Percentiles rank a stretch among this genome's conserved stretches.
phyloP scores from a whole-genome alignment of 257 asterid species.

The Nicotiana obtusifolia region DNA sequence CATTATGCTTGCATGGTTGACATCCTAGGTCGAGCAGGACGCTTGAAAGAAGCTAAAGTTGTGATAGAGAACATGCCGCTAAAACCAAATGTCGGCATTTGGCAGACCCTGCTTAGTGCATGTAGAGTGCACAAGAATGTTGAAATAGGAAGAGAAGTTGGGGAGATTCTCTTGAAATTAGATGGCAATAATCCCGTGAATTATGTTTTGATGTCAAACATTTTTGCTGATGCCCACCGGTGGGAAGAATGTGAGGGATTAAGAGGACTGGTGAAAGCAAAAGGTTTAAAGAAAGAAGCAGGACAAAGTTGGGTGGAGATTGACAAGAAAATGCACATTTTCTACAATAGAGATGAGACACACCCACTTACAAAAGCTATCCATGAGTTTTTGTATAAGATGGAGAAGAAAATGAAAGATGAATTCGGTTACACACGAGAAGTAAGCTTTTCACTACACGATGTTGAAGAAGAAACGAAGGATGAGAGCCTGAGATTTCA shows the following conservation, averaged over 20 bases:
- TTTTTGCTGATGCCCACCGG: conserved; percentile 39
- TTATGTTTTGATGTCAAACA: conserved; percentile 48
- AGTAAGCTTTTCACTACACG: conserved; percentile 40
- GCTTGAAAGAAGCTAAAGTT: conserved; percentile 43
- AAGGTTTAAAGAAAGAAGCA: conserved; percentile 51
- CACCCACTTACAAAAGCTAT: conserved; percentile 31
- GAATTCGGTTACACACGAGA: conserved; percentile 33
- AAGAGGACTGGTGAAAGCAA: conserved; percentile 34
- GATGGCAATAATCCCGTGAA: conserved; percentile 50
- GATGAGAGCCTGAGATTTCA: conserved; percentile 45
- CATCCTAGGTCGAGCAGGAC: conserved; percentile 54
- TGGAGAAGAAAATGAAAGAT: conserved; percentile 38
- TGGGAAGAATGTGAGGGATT: conserved; percentile 53
- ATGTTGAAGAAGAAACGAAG: conserved; percentile 44
- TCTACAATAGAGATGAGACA: conserved; percentile 38
- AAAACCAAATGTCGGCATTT: conserved; percentile 43
- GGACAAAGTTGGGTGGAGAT: conserved; percentile 56
- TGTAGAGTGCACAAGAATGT: conserved; percentile 44
- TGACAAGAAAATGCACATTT: conserved; percentile 39
- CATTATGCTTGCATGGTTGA: conserved; percentile 68
- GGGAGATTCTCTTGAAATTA: conserved; percentile 36
- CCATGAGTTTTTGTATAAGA: conserved; percentile 29
- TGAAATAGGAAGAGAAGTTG: conserved; percentile 47
- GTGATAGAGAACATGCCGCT: conserved; percentile 51
- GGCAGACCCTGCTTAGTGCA: conserved; percentile 60